These are phyloP conservation scores for Pythium vanterpoolii DNA, from an alignment of 352 stramenopile species.

Conservation along the genomic window DNA sequence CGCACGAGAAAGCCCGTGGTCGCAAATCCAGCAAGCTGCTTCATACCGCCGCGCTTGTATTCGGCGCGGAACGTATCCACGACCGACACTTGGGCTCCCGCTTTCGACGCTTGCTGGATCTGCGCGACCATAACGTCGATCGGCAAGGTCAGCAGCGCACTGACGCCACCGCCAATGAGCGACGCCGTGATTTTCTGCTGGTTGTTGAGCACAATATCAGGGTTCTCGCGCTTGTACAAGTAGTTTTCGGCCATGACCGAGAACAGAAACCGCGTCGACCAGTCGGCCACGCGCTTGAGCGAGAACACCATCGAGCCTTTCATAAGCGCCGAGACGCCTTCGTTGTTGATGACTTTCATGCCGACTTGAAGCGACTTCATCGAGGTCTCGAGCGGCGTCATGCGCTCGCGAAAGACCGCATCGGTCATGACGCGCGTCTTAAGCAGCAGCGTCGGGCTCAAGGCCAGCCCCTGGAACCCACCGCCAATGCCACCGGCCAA, in stretches of 20 bases:
- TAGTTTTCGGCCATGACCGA: slow-evolving; percentile 80
- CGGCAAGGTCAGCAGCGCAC: slow-evolving; percentile 81
- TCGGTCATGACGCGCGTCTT: slow-evolving; percentile 96
- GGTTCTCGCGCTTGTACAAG: slow-evolving; percentile 69
- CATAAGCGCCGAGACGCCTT: slow-evolving; percentile 87
- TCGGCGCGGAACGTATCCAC: slow-evolving; percentile 71
- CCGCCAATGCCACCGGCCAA: slow-evolving; percentile 87
- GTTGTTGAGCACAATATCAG: slow-evolving; percentile 55
- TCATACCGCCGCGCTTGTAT: slow-evolving; percentile 72
- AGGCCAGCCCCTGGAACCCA: slow-evolving; percentile 91
- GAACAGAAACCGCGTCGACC: slow-evolving; percentile 92
- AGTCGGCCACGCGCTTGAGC: slow-evolving; percentile 91
- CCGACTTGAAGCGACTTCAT: slow-evolving; percentile 80
- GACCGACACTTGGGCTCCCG: slow-evolving; percentile 74
- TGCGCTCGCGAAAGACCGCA: slow-evolving; percentile 88
- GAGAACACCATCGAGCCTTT: slow-evolving; percentile 91
- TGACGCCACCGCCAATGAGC: slow-evolving; percentile 79
- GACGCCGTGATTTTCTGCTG: slow-evolving; percentile 78
- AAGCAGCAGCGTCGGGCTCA: slow-evolving; percentile 90
- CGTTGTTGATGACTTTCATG: slow-evolving; percentile 87
- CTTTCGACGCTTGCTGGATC: slow-evolving; percentile 91
- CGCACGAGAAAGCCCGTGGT: slow-evolving; percentile 79
- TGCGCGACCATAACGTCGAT: slow-evolving; percentile 93
- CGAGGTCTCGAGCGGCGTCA: slow-evolving; percentile 83
- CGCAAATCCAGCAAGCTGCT: slow-evolving; percentile 75